These are phyloP conservation scores for Oryza longistaminata DNA, from an alignment of 176 grass and related monocot genomes.

Conservation along the genomic window DNA sequence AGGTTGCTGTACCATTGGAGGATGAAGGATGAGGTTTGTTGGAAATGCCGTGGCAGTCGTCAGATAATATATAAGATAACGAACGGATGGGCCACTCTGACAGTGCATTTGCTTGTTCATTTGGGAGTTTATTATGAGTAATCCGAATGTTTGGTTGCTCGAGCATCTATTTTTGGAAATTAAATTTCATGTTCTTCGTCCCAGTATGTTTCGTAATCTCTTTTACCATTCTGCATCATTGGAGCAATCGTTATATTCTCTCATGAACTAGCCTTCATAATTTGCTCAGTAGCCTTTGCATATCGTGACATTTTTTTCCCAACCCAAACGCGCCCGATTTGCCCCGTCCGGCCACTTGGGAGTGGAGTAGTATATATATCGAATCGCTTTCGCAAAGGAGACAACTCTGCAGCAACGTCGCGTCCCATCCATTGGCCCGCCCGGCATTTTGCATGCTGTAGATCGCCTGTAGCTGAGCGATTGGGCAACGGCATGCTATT, in stretches of 20 bases:
- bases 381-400: not conserved
- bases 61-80: constrained; percentile 34
- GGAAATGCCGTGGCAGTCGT: not conserved
- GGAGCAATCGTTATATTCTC: not conserved
- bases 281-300: constrained; percentile 6
- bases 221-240: too few relatives aligned
- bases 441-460: not conserved
- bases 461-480: not conserved
- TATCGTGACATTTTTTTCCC: not conserved
- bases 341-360: constrained; percentile 41
- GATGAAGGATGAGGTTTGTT: constrained; percentile 25
- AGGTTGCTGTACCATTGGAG: constrained; percentile 24
- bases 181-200: too few relatives aligned
- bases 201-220: not conserved
- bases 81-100: not conserved
- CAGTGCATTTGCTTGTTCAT: not conserved
- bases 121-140: not conserved
- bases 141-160: not conserved
- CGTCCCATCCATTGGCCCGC: constrained; percentile 14
- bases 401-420: not conserved
- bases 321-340: constrained; percentile 38
- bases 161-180: too few relatives aligned
- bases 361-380: not conserved
- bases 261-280: not conserved
- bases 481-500: not conserved